Conservation (phyloP, 2,329 filamentous ascomycete genomes). For the Fusarium oxysporum region DNA sequence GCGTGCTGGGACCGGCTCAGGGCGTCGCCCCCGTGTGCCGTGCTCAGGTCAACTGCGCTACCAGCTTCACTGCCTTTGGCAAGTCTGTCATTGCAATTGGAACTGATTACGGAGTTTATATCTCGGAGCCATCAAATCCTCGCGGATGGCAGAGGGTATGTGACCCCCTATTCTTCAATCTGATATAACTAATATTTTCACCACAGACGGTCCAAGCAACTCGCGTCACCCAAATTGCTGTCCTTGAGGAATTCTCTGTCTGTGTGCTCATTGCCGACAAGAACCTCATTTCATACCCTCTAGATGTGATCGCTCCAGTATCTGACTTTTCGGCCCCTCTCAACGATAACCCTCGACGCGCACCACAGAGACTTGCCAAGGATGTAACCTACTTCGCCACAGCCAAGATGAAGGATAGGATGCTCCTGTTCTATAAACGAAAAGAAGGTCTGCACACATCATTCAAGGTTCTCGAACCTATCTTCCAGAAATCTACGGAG, state of each 20-base stretch:
- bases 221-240: slow-evolving; percentile 90
- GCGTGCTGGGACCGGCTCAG: slow-evolving; percentile 75
- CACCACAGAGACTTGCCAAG: slow-evolving; percentile 91
- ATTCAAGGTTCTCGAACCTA: slow-evolving; percentile 96
- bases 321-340: slow-evolving; percentile 70
- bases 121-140: slow-evolving; percentile 88
- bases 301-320: slow-evolving; percentile 82
- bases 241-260: slow-evolving; percentile 94
- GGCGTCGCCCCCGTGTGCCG: slow-evolving; percentile 83
- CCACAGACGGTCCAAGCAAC: slow-evolving; percentile 77
- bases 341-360: slow-evolving; percentile 80
- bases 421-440: slow-evolving; percentile 96
- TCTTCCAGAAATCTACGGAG: slow-evolving; percentile 91
- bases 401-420: slow-evolving; percentile 96
- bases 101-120: slow-evolving; percentile 93
- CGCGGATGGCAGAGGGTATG: slow-evolving; percentile 90
- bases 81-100: slow-evolving; percentile 93
- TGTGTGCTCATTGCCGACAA: slow-evolving; percentile 93
- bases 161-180: slow-evolving; percentile 22
- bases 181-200: slow-evolving; percentile 31
- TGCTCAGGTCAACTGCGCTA: slow-evolving; percentile 91
- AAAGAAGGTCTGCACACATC: slow-evolving; percentile 91
- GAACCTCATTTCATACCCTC: slow-evolving; percentile 89
- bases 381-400: slow-evolving; percentile 98
- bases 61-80: slow-evolving; percentile 85